Base-by-base conservation (phyloP, 768 basidiomycete genomes). In the Pleurotus eryngii region DNA sequence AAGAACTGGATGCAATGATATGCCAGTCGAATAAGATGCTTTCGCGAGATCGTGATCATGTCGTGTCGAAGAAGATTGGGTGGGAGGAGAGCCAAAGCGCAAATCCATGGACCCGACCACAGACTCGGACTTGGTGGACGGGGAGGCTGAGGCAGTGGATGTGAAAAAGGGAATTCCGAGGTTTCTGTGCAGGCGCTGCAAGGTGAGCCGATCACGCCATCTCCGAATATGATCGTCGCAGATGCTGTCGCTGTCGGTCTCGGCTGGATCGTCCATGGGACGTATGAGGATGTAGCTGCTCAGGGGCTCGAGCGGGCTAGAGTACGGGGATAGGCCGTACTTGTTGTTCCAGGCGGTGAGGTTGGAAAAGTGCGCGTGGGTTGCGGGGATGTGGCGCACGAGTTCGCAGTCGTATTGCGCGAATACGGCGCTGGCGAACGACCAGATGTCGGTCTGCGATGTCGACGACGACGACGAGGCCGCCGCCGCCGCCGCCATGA, bases 361-460 rank as follows among this genome's bases (percentile, higher is more conserved):
- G 54, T 18, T 3, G 53, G 57, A 45, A 30, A 58, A 20, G 57
- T 42, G n/a, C 20, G n/a, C 49, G 18, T 55, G 49, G 30, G 18
- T 35, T 14, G 43, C 22, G 56, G 43, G 42, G n/a, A 17, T 45
- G 42, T 45, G 42, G n/a, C 63, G 63, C 57, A 68, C 48, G 22
- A 68, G 61, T 57, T 75, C 71, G 66, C 82, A 84, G 22, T 73
- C 71, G 57, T 78, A 77, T 24, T 74, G 71, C 48, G 65, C 65
- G 57, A 84, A 73, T 15, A 79, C 74, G 18, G 65, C 61, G 18
- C 62, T 63, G 43, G 81, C 72, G 46, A 79, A 63, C 39, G 73
- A 65, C 76, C 83, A 82, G 30, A 84, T 76, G 57, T 67, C 69
- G 42, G 49, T 39, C 9, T 63, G 58, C 9, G 67, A 55, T 55